A percentile compares a stretch with the other conserved stretches of the same genome.
phyloP scores from a whole-genome alignment of 2,329 filamentous ascomycete genomes.

The Torrubiellomyces zombiae region DNA sequence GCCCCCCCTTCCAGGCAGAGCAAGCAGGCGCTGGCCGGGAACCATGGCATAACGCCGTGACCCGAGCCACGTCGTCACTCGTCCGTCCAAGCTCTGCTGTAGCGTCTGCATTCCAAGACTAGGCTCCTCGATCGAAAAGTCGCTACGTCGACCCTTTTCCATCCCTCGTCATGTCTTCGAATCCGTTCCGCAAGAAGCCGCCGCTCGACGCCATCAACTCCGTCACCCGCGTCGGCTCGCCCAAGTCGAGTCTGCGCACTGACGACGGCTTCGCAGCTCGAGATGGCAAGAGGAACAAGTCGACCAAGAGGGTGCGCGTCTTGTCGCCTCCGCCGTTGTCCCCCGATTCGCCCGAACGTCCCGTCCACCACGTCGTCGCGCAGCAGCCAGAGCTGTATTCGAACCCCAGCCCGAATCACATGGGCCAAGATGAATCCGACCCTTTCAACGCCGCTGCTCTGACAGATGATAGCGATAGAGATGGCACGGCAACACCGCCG shows the following conservation, averaged over 20 bases:
- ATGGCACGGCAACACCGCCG: constrained; percentile 10
- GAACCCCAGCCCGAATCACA: constrained; percentile 2
- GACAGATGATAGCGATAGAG: constrained; percentile 13
- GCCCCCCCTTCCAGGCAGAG: no score
- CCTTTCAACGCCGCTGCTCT: constrained; percentile 15
- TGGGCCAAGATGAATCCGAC: no score
- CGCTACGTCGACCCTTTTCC: no score
- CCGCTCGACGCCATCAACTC: constrained; percentile 6
- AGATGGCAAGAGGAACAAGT: constrained; percentile 27
- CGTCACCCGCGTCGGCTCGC: constrained; percentile 6
- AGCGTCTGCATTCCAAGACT: not conserved
- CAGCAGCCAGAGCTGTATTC: constrained; percentile 10
- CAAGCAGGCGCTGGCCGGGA: no score
- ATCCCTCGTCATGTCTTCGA: constrained; percentile 9
- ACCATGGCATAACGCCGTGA: no score
- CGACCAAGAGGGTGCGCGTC: constrained; percentile 51
- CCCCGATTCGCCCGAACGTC: constrained; percentile 30
- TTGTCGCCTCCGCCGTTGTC: constrained; percentile 47
- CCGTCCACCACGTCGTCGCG: constrained; percentile 15
- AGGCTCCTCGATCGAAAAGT: not conserved
- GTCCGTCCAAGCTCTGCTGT: not conserved
- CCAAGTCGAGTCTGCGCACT: constrained; percentile 7
- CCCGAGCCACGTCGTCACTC: no score
- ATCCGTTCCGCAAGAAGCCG: constrained; percentile 10
- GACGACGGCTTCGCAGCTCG: constrained; percentile 2